Percentiles rank a stretch among this genome's conserved stretches.
These are phyloP conservation scores for Sparassis latifolia DNA, from an alignment of 1,284 basidiomycete genomes.

Conservation along the genomic window DNA sequence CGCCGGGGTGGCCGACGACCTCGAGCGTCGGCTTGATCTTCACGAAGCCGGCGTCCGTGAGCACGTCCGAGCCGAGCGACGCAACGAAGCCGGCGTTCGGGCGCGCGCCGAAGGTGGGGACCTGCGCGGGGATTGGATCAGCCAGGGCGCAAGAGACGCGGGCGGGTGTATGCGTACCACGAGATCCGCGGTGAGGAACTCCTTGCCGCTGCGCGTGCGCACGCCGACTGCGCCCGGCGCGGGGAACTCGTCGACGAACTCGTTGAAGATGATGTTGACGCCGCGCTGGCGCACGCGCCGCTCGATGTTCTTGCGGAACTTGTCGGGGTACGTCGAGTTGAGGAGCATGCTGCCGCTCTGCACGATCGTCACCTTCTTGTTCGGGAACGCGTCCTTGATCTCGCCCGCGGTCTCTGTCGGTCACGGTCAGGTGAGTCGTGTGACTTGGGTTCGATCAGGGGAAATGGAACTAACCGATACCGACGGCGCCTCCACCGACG, in stretches of 20 bases:
- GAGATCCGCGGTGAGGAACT: conserved; percentile 45
- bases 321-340: conserved; percentile 50
- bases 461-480: conserved; percentile 38
- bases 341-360: conserved; percentile 47
- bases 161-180: conserved; percentile 34
- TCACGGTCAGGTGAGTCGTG: neutral
- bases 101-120: conserved; percentile 40
- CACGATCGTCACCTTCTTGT: conserved; percentile 59
- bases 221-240: conserved; percentile 27
- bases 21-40: conserved; percentile 49
- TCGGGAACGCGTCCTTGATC: conserved; percentile 48
- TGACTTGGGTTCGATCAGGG: neutral
- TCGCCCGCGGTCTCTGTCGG: conserved; percentile 49
- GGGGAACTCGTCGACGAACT: conserved; percentile 43
- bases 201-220: conserved; percentile 47
- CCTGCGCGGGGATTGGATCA: conserved; percentile 23
- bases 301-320: conserved; percentile 45
- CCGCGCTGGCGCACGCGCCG: conserved; percentile 35
- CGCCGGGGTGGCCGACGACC: conserved; percentile 35
- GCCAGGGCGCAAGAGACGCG: conserved; percentile 13
- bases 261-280: conserved; percentile 47
- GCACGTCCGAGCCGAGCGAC: conserved; percentile 34
- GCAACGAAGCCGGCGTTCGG: conserved; percentile 47
- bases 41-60: conserved; percentile 37
- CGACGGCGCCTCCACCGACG: conserved; percentile 59